A percentile compares a stretch with the other conserved stretches of the same genome.
Evolutionary conservation across 768 basidiomycete species (phyloP).

Genomic region (Cystofilobasidium capitatum): DNA sequence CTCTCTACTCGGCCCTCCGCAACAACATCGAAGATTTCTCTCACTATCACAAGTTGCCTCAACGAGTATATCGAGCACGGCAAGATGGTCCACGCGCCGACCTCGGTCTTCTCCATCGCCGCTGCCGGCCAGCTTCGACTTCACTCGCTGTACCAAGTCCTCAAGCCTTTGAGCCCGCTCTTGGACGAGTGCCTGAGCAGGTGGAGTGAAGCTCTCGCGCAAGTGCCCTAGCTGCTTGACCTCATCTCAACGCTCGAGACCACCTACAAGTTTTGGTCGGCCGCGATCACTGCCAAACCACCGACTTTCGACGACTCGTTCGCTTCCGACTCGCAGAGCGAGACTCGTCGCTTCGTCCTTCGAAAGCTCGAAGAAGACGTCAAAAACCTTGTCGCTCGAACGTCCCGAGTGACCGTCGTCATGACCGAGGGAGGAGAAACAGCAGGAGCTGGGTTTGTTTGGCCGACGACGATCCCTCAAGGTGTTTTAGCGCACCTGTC

Average conservation of each 20-base stretch:
- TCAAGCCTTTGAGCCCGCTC: constrained; percentile 46
- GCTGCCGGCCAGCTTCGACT: constrained; percentile 13
- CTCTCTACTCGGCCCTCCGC: constrained; percentile 45
- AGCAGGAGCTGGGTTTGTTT: background rate
- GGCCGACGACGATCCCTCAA: constrained; percentile 31
- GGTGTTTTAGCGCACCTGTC: constrained; percentile 43
- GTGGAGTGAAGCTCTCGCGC: constrained; percentile 50
- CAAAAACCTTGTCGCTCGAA: background rate
- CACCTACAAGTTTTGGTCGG: constrained; percentile 49
- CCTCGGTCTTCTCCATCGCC: constrained; percentile 40
- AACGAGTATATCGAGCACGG: constrained; percentile 28
- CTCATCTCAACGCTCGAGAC: constrained; percentile 44
- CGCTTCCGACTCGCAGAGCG: constrained; percentile 34
- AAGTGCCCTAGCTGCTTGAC: constrained; percentile 44
- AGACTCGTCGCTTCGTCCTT: background rate
- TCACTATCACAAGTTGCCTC: constrained; percentile 44
- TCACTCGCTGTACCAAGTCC: constrained; percentile 43
- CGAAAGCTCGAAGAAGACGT: background rate
- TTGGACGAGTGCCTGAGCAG: constrained; percentile 53
- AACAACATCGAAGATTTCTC: constrained; percentile 46
- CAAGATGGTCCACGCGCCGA: constrained; percentile 23
- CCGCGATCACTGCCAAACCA: constrained; percentile 40
- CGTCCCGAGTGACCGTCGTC: background rate
- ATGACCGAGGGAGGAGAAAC: background rate
- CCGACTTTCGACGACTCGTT: constrained; percentile 47